phyloP scores from a whole-genome alignment of 176 grass and related monocot genomes.

The Aegilops bicornis region DNA sequence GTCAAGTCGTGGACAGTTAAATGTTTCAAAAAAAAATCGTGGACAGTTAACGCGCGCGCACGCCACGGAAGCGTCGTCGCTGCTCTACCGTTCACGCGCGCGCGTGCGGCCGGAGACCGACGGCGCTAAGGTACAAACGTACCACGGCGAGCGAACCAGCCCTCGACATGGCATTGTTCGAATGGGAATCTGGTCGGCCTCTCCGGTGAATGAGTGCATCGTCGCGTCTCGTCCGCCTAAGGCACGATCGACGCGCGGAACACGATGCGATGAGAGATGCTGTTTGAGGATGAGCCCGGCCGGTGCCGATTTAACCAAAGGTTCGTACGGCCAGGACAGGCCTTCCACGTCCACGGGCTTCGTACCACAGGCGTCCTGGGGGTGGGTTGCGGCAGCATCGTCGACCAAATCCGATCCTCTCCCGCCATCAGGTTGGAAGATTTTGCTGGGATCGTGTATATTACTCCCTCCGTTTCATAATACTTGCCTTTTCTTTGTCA shows the following conservation, averaged over 20 bases:
- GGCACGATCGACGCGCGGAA: background rate
- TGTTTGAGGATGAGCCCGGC: background rate
- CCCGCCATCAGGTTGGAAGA: too few species aligned
- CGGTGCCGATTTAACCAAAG: background rate
- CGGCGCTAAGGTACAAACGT: background rate
- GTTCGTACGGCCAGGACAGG: background rate
- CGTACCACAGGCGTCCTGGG: too few species aligned
- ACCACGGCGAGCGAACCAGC: background rate
- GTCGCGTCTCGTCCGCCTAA: background rate
- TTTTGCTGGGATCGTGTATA: too few species aligned
- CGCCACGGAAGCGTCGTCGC: too few species aligned
- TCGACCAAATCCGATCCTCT: too few species aligned
- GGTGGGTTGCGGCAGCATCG: too few species aligned
- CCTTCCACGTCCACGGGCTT: background rate
- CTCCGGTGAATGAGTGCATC: background rate
- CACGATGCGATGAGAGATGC: background rate
- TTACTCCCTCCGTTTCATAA: too few species aligned
- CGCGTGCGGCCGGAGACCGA: background rate
- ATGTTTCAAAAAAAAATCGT: too few species aligned
- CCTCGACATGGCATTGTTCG: background rate
- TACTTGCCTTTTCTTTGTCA: too few species aligned
- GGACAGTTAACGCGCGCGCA: too few species aligned
- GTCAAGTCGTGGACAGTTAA: too few species aligned
- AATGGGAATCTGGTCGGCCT: slow-evolving; percentile 4
- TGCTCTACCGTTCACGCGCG: background rate